Evolutionary conservation across 1,284 basidiomycete genomes (phyloP).

Genomic region (Puccinia triticina): DNA sequence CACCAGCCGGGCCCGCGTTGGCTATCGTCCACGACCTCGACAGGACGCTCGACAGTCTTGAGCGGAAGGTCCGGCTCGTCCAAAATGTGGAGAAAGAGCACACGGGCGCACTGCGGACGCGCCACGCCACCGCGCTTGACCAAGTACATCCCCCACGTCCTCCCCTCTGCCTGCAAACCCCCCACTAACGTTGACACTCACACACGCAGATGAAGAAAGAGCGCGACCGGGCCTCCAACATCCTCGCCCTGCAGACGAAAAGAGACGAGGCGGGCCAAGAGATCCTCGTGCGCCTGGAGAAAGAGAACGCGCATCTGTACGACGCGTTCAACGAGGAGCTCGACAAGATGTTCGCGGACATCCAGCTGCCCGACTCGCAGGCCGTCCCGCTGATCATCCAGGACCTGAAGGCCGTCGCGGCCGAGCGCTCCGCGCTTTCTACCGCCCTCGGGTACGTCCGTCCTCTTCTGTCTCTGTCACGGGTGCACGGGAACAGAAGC

Average conservation of each 20-base stretch:
- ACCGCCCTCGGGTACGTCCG: slow-evolving; percentile 37
- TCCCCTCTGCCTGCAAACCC: not conserved
- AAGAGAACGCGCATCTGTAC: slow-evolving; percentile 45
- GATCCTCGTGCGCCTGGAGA: not conserved
- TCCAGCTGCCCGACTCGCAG: slow-evolving; percentile 40
- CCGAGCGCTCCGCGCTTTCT: slow-evolving; percentile 24
- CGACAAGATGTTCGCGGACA: slow-evolving; percentile 49
- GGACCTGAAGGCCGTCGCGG: slow-evolving; percentile 32
- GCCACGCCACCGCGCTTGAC: not conserved
- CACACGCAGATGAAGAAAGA: slow-evolving; percentile 29
- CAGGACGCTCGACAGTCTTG: not conserved
- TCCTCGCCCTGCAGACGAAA: not conserved
- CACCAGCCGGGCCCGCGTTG: too few species aligned
- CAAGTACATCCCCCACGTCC: not conserved
- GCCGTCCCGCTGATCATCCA: slow-evolving; percentile 14
- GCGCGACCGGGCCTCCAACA: not conserved
- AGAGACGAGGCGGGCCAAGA: not conserved
- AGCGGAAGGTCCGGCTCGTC: slow-evolving; percentile 9
- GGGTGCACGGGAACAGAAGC: too few species aligned
- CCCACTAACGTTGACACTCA: not conserved
- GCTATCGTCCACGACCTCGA: slow-evolving; percentile 3
- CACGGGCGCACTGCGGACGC: not conserved
- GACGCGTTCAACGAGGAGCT: slow-evolving; percentile 51
- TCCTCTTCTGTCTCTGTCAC: not conserved
- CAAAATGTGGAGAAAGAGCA: not conserved